Conservation (phyloP, 2,329 filamentous ascomycete genomes). For the Diaporthe batatas region DNA sequence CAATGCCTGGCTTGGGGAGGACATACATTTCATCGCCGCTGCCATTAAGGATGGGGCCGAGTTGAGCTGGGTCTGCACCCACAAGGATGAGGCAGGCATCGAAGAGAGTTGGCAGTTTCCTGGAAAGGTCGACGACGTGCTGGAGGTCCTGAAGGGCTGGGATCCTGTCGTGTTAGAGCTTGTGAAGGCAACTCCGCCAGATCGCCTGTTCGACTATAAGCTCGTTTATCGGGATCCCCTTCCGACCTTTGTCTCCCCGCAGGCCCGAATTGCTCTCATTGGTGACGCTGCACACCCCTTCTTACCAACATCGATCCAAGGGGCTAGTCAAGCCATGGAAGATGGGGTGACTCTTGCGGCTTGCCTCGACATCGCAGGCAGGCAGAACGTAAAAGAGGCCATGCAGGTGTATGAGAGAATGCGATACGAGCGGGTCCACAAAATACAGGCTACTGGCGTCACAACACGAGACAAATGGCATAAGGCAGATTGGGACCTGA, state of each 20-base stretch:
- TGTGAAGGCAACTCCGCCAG: conserved; percentile 56
- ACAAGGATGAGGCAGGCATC: conserved; percentile 59
- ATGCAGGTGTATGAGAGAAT: conserved; percentile 60
- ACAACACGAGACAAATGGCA: conserved; percentile 65
- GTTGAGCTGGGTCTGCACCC: conserved; percentile 67
- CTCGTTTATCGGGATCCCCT: conserved; percentile 58
- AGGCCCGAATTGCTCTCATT: conserved; percentile 57
- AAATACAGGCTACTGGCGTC: conserved; percentile 62
- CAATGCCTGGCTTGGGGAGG: conserved; percentile 65
- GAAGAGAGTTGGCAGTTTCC: conserved; percentile 61
- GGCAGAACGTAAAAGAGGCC: conserved; percentile 53
- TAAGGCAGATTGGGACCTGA: conserved; percentile 62
- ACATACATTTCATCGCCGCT: conserved; percentile 66
- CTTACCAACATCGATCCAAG: conserved; percentile 61
- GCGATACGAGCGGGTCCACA: conserved; percentile 61
- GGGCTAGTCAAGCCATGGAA: conserved; percentile 63
- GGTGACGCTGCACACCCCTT: conserved; percentile 66
- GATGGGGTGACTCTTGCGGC: conserved; percentile 62
- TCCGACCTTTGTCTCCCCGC: conserved; percentile 57
- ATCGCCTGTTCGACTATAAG: conserved; percentile 54
- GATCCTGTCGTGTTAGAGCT: conserved; percentile 61
- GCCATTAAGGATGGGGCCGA: conserved; percentile 65
- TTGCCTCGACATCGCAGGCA: conserved; percentile 54
- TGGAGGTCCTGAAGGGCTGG: conserved; percentile 60
- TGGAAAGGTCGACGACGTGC: conserved; percentile 56